Evolutionary conservation across 2,329 filamentous ascomycete species (phyloP).

Genomic region (Colletotrichum destructivum): DNA sequence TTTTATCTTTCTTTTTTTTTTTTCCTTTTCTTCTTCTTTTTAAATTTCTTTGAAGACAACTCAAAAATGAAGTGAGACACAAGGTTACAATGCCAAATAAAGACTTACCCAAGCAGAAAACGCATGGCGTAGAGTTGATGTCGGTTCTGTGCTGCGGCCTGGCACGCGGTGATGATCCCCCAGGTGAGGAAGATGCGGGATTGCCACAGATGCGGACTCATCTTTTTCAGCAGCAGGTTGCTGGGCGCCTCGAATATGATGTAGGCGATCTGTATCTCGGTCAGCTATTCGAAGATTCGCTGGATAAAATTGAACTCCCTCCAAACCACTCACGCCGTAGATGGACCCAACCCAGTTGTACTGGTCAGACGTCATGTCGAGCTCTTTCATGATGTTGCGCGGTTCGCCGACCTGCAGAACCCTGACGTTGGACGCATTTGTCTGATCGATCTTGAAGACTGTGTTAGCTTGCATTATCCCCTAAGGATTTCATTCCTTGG

Average conservation of each 20-base stretch:
- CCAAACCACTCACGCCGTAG: constrained; percentile 10
- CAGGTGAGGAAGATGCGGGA: constrained; percentile 55
- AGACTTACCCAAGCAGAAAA: constrained; percentile 60
- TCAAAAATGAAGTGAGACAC: no score
- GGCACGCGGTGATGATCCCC: constrained; percentile 56
- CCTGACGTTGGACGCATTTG: constrained; percentile 58
- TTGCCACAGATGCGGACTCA: constrained; percentile 55
- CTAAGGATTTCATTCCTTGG: neutral
- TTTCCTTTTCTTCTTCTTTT: no score
- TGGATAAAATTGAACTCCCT: no score
- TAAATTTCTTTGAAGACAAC: no score
- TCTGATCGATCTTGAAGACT: constrained; percentile 52
- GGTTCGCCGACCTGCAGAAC: constrained; percentile 58
- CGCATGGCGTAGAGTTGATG: constrained; percentile 55
- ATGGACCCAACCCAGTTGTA: constrained; percentile 37
- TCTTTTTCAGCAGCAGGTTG: constrained; percentile 55
- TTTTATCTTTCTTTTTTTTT: accelerated
- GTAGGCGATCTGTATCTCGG: constrained; percentile 51
- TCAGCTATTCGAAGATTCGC: neutral
- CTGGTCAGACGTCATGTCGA: constrained; percentile 31
- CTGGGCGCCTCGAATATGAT: constrained; percentile 58
- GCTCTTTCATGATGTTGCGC: constrained; percentile 49
- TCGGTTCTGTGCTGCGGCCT: constrained; percentile 56
- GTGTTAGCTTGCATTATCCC: neutral
- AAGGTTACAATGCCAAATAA: no score